Conservation (phyloP, 2,329 filamentous ascomycete genomes). For the Cordyceps farinosa region DNA sequence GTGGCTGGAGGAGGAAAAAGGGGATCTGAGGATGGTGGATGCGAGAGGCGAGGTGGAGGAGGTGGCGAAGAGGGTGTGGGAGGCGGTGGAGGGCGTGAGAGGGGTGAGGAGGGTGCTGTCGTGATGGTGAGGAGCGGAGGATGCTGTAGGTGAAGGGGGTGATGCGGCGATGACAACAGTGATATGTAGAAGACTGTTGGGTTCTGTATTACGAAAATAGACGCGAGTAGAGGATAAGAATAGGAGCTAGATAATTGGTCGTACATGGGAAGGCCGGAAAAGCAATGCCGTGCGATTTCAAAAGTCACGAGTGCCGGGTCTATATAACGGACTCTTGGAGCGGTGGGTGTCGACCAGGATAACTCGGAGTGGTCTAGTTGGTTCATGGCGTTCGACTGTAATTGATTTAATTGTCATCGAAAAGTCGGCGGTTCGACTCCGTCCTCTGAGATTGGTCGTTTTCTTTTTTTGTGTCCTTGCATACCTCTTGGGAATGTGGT, state of each 20-base stretch:
- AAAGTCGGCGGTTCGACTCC: constrained; percentile 30
- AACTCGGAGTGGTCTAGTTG: constrained; percentile 29
- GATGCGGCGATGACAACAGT: neutral
- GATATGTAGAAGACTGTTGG: too few species aligned
- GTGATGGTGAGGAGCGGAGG: constrained; percentile 14
- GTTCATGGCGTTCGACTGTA: constrained; percentile 29
- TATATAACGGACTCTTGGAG: neutral
- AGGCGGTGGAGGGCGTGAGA: constrained; percentile 47
- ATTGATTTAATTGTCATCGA: constrained; percentile 23
- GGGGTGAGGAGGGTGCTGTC: constrained; percentile 42
- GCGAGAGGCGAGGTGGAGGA: constrained; percentile 53
- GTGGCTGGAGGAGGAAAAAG: constrained; percentile 46
- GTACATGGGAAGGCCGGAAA: neutral
- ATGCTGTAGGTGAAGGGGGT: neutral
- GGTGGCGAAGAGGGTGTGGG: constrained; percentile 55
- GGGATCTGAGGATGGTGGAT: constrained; percentile 53
- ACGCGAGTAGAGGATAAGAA: neutral
- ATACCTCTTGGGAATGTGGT: too few species aligned
- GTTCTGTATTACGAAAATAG: too few species aligned
- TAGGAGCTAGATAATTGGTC: neutral
- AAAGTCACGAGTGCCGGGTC: neutral
- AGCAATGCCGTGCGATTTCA: neutral
- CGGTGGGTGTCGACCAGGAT: neutral
- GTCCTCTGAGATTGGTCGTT: constrained; percentile 23
- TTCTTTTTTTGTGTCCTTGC: neutral